These are phyloP conservation scores for Vigna hirtella DNA, from an alignment of 306 rosid genomes.

Conservation along the genomic window DNA sequence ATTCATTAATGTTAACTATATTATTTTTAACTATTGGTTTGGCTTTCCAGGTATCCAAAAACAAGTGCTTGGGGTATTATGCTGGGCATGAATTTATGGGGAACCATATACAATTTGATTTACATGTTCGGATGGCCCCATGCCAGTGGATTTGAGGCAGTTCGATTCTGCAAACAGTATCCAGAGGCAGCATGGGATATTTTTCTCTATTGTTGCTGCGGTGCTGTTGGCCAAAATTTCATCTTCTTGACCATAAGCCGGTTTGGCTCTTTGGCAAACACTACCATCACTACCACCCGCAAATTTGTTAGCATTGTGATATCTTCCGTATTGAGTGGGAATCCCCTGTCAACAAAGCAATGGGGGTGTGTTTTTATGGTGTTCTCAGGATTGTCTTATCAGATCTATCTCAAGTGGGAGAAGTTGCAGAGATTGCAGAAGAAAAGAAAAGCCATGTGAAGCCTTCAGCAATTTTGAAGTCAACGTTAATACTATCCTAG, in stretches of 20 bases:
- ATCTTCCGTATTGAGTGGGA: constrained; percentile 91
- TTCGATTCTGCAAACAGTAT: constrained; percentile 80
- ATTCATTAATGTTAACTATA: constrained; percentile 13
- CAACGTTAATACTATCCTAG: constrained; percentile 21
- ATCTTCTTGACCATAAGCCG: constrained; percentile 93
- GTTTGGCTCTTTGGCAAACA: constrained; percentile 93
- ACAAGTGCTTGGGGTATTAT: constrained; percentile 98
- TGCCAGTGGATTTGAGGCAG: constrained; percentile 79
- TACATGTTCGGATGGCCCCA: constrained; percentile 94
- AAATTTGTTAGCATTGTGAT: constrained; percentile 96
- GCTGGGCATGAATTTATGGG: constrained; percentile 99
- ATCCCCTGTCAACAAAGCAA: constrained; percentile 88
- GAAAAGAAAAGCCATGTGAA: constrained; percentile 79
- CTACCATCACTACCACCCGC: constrained; percentile 98
- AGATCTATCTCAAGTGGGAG: constrained; percentile 95
- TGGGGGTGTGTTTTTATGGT: constrained; percentile 95
- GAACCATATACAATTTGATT: constrained; percentile 85
- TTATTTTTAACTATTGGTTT: constrained; percentile 26
- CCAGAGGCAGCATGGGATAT: constrained; percentile 98
- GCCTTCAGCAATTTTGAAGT: constrained; percentile 56
- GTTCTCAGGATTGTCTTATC: constrained; percentile 91
- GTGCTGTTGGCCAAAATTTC: constrained; percentile 98
- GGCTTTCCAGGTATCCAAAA: constrained; percentile 78
- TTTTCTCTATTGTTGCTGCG: constrained; percentile 85
- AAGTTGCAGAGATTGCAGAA: constrained; percentile 79